phyloP scores from a whole-genome alignment of 352 stramenopile genomes.

The Globisporangium carolinianum region DNA sequence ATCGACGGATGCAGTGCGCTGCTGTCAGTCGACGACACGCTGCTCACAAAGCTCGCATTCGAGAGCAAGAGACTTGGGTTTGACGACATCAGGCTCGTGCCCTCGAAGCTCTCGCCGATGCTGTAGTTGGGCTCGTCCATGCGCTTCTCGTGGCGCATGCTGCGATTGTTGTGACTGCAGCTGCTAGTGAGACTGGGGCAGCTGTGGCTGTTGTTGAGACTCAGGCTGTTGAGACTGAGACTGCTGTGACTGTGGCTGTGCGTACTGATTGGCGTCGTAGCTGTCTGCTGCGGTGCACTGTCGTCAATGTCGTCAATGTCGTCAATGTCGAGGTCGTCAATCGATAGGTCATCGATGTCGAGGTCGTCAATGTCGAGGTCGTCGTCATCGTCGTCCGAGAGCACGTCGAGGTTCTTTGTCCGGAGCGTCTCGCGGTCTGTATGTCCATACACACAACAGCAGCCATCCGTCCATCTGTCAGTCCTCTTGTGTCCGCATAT shows the following conservation, averaged over 20 bases:
- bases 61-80: constrained; percentile 8
- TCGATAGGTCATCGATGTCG: constrained; percentile 10
- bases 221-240: no score
- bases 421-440: constrained; percentile 14
- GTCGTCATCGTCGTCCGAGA: constrained; percentile 19
- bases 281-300: neutral
- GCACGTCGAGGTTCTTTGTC: constrained; percentile 16
- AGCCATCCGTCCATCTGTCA: neutral
- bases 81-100: constrained; percentile 13
- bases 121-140: constrained; percentile 8
- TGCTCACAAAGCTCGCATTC: constrained; percentile 9
- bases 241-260: no score
- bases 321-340: constrained; percentile 13
- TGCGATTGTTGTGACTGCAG: no score
- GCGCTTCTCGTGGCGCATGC: neutral
- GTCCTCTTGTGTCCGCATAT: neutral
- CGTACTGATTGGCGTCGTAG: no score
- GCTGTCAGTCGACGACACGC: constrained; percentile 5
- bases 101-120: constrained; percentile 10
- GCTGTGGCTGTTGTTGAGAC: neutral
- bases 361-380: constrained; percentile 14
- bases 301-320: constrained; percentile 2
- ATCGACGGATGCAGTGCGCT: neutral
- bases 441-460: neutral
- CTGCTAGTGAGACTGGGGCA: no score